A percentile compares a stretch with the other conserved stretches of the same genome.
phyloP scores from a whole-genome alignment of 306 rosid genomes.

The Begonia peltatifolia region DNA sequence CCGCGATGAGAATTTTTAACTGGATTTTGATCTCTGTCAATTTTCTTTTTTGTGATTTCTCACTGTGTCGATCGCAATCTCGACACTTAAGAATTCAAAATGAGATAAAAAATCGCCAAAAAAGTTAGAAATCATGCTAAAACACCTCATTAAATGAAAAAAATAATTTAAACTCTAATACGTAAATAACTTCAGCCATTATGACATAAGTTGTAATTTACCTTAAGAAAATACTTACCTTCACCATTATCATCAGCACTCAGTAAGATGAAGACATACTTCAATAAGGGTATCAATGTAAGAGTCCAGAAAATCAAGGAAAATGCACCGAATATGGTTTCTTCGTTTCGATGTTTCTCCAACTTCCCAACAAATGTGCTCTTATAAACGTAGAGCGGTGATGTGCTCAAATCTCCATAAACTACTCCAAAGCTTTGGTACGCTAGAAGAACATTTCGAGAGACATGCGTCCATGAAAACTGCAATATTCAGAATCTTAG shows the following conservation, averaged over 20 bases:
- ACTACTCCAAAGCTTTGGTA: conserved; percentile 89
- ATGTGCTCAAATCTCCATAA: conserved; percentile 79
- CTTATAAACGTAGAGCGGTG: conserved; percentile 67
- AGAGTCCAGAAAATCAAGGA: conserved; percentile 82
- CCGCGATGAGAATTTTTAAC: too few species aligned
- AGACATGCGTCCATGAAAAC: conserved; percentile 43
- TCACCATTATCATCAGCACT: conserved; percentile 86
- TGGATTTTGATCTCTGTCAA: too few species aligned
- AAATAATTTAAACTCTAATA: too few species aligned
- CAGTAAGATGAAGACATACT: conserved; percentile 57
- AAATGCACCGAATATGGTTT: conserved; percentile 62
- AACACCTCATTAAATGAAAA: too few species aligned
- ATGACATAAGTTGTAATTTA: too few species aligned
- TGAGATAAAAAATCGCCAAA: too few species aligned
- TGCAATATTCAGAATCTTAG: conserved; percentile 12
- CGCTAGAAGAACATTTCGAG: conserved; percentile 50
- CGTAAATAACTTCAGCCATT: too few species aligned
- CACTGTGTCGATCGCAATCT: too few species aligned
- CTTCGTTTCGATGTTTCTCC: conserved; percentile 31
- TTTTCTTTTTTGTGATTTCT: too few species aligned
- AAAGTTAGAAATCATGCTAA: too few species aligned
- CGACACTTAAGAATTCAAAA: too few species aligned
- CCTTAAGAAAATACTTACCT: conserved; percentile 26
- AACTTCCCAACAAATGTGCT: conserved; percentile 56
- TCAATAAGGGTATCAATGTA: conserved; percentile 57